A percentile compares a stretch with the other conserved stretches of the same genome.
phyloP scores from a whole-genome alignment of 2,329 filamentous ascomycete species.

The Capronia americana region DNA sequence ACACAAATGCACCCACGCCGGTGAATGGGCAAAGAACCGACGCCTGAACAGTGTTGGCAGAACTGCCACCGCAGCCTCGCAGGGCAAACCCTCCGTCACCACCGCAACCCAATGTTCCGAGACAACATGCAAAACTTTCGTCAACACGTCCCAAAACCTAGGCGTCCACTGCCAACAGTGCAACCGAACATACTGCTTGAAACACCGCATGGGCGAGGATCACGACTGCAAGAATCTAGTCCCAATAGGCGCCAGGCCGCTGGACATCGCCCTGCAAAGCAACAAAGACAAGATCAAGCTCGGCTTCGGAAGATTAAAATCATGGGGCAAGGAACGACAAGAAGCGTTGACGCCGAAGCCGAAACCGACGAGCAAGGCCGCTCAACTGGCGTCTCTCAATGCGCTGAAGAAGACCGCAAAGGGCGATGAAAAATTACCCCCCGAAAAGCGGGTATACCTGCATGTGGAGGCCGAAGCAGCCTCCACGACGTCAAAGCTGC shows the following conservation, averaged over 20 bases:
- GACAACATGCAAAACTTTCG: constrained; percentile 58
- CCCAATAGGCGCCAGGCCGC: constrained; percentile 61
- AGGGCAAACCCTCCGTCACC: constrained; percentile 61
- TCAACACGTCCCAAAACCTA: constrained; percentile 58
- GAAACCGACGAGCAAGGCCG: constrained; percentile 67
- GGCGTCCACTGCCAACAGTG: constrained; percentile 59
- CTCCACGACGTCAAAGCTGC: constrained; percentile 81
- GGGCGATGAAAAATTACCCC: constrained; percentile 80
- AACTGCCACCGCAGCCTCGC: constrained; percentile 41
- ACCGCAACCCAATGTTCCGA: constrained; percentile 60
- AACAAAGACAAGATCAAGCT: constrained; percentile 68
- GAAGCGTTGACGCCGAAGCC: constrained; percentile 70
- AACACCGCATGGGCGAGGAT: constrained; percentile 64
- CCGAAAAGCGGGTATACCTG: constrained; percentile 87
- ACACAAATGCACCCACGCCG: constrained; percentile 71
- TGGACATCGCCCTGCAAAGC: constrained; percentile 29
- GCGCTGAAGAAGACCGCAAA: constrained; percentile 85
- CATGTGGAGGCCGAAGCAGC: constrained; percentile 83
- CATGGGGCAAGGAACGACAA: constrained; percentile 80
- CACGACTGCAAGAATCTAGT: constrained; percentile 81
- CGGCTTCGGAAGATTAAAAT: constrained; percentile 76
- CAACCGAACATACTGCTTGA: constrained; percentile 58
- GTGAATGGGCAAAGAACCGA: constrained; percentile 64
- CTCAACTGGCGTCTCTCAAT: constrained; percentile 72
- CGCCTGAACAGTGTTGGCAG: constrained; percentile 46